phyloP scores from a whole-genome alignment of 441 rosid genomes.

The Dalechampia spathulata region DNA sequence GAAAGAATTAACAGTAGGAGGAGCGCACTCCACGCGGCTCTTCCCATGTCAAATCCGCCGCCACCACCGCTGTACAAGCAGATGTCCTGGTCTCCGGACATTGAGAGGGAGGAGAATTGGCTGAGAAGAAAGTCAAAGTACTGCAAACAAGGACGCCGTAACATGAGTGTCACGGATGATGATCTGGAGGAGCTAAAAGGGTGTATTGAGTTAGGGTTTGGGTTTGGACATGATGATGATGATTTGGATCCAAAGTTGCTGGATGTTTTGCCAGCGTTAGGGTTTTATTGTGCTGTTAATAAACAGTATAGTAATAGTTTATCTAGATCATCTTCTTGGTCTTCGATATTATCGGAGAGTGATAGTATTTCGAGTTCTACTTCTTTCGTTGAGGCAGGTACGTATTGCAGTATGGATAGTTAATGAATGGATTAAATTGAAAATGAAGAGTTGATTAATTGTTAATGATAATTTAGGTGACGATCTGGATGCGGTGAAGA shows the following conservation, averaged over 20 bases:
- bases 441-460: neutral
- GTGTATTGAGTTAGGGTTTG: constrained; percentile 74
- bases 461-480: constrained; percentile 32
- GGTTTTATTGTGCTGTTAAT: constrained; percentile 58
- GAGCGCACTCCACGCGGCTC: constrained; percentile 10
- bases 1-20: constrained; percentile 5
- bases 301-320: constrained; percentile 38
- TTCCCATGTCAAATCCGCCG: neutral
- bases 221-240: constrained; percentile 56
- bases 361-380: constrained; percentile 6
- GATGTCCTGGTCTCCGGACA: constrained; percentile 61
- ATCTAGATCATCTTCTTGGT: constrained; percentile 46
- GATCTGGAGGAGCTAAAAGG: constrained; percentile 76
- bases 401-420: neutral
- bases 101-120: constrained; percentile 55
- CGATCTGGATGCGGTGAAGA: constrained; percentile 55
- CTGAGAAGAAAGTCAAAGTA: constrained; percentile 35
- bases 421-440: neutral
- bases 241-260: constrained; percentile 59
- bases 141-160: constrained; percentile 8
- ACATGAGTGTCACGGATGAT: constrained; percentile 56
- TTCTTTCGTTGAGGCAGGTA: constrained; percentile 47
- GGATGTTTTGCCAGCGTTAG: constrained; percentile 60
- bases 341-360: constrained; percentile 39
- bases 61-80: constrained; percentile 42